phyloP scores from a whole-genome alignment of 441 rosid genomes.

The Populus hybrid region DNA sequence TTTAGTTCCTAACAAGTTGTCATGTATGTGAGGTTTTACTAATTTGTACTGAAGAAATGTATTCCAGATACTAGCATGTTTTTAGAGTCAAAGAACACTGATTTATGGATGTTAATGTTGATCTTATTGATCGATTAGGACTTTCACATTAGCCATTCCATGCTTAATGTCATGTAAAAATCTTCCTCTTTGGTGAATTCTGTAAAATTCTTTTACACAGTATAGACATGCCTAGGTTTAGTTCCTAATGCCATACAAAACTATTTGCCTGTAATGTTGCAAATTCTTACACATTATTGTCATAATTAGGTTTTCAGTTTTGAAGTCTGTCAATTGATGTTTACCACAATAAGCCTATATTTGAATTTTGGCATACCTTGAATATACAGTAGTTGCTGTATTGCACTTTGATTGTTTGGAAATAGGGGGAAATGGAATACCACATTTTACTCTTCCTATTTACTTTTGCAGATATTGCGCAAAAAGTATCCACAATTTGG shows the following conservation, averaged over 20 bases:
- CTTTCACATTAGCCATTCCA: not conserved
- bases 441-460: not conserved
- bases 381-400: not conserved
- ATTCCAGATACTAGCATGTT: not conserved
- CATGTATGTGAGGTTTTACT: not conserved
- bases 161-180: not conserved
- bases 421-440: not conserved
- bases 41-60: not conserved
- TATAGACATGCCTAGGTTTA: not conserved
- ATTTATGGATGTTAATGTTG: not conserved
- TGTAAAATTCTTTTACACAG: not conserved
- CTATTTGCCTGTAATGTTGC: not conserved
- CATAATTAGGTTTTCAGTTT: not conserved
- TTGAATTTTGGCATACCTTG: not conserved
- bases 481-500: constrained; percentile 94
- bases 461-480: constrained; percentile 59
- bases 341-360: not conserved
- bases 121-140: not conserved
- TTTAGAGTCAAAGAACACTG: not conserved
- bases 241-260: not conserved
- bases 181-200: not conserved
- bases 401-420: not conserved
- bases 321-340: not conserved
- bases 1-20: not conserved
- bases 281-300: not conserved